Evolutionary conservation across 176 grass and related monocot genomes (phyloP), one percentile per base, ranked within the genome.

Genomic region (Cenchrus fungigraminus): DNA sequence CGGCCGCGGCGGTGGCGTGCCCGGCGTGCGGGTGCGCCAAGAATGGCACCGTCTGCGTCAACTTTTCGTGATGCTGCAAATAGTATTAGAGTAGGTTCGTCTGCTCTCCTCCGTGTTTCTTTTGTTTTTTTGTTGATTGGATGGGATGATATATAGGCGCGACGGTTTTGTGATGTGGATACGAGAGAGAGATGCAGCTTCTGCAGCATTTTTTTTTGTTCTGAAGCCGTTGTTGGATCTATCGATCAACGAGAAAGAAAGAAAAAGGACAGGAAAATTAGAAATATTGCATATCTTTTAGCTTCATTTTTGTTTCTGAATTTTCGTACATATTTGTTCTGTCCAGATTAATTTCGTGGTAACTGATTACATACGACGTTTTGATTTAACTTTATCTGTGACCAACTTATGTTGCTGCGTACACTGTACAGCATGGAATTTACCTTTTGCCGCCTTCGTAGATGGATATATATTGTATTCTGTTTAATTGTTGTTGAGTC

Each of bases 11-110:
- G 22, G n/a, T 20, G 40, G 71, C 90, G 43, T 98, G 96, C 83
- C 93, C 91, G 29, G 65, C 73, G 50, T 98, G 95, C 78, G 88
- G 90, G 19, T 83, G 73, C 76, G 60, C 67, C 73, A 92, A 91
- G 62, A 92, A 79, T 9, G 91, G 91, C 70, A 88, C 28, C 71
- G 82, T 98, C 68, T 73, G 80, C 84, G 86, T 98, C 76, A 98
- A 95, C 80, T 85, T 94, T 78, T 77, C 87, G n/a, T 98, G 87
- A 92, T 31, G 1, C 9, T 44, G 68, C 42, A 79, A 9, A 73
- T 74, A 60, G 60, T 65, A 80, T 76, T 78, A 86, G 79, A 65
- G 42, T 86, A 66, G 81, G 1, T 76, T 84, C 37, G 37, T 40
- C 45, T 60, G 62, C 40, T 55, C 10, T 31, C 45, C 13, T n/a